These are phyloP conservation scores for Kuraishia piskuri DNA, from an alignment of 805 yeast species.

Conservation along the genomic window DNA sequence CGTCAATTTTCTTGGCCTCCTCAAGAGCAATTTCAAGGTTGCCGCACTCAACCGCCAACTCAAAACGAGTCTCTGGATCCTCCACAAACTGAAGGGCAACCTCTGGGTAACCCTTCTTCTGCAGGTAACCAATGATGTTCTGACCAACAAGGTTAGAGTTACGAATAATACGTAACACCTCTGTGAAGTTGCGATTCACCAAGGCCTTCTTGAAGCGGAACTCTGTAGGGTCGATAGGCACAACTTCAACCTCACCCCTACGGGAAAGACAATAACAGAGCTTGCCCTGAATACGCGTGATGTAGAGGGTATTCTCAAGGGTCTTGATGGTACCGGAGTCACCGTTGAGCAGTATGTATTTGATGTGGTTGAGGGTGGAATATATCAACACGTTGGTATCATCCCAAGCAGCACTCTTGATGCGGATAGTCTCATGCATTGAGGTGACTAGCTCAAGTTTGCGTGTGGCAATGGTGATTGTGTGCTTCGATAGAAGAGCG, in stretches of 20 bases:
- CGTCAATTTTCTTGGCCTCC: constrained; percentile 76
- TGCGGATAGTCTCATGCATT: constrained; percentile 92
- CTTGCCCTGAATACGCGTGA: constrained; percentile 61
- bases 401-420: constrained; percentile 97
- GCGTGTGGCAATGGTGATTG: constrained; percentile 79
- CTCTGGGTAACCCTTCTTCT: constrained; percentile 94
- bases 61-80: constrained; percentile 94
- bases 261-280: constrained; percentile 78
- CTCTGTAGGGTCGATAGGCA: constrained; percentile 90
- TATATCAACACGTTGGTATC: constrained; percentile 86
- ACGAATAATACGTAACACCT: constrained; percentile 82
- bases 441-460: constrained; percentile 71
- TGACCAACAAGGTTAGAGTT: constrained; percentile 93
- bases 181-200: constrained; percentile 82
- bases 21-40: constrained; percentile 78
- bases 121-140: constrained; percentile 89
- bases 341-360: constrained; percentile 87
- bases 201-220: constrained; percentile 92
- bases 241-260: constrained; percentile 70
- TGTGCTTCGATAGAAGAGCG: constrained; percentile 87
- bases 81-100: constrained; percentile 94
- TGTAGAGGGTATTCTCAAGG: constrained; percentile 78
- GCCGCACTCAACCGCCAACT: constrained; percentile 90
- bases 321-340: constrained; percentile 94
- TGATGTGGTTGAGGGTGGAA: constrained; percentile 92